Base-by-base conservation (phyloP, 2,329 filamentous ascomycete species). In the Penicillium oxalicum region DNA sequence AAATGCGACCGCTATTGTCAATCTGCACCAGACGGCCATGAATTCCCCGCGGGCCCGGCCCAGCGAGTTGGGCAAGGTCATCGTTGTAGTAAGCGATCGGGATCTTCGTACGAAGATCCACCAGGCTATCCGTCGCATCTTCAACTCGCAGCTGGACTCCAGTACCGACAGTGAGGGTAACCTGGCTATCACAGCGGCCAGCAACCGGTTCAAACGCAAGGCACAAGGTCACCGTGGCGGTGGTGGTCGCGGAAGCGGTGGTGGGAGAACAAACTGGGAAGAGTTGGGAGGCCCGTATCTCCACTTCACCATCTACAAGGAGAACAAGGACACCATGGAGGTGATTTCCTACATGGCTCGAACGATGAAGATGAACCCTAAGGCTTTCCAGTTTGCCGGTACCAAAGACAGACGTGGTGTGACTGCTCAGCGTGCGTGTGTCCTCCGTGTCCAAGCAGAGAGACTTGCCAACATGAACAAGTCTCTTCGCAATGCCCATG, bases 291-390 rank as follows among this genome's bases (percentile, higher is more conserved):
- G 87, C 13, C 85, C 90, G 42, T 93, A 88, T 66, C 74, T 95
- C 11, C 90, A 95, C 67, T 95, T 95, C 67, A 91, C 88, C 0
- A 76, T 96, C 44, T 94, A 91, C 79, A 96, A 96, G 72, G 91
- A 95, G 72, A 96, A 96, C 72, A 91, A 91, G 64, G 91, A 96
- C 65, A 96, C 91, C 1, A 94, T 95, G 87, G 91, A 96, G 60
- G 85, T 88, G 0, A 77, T 94, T 45, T 84, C 82, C 45, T 88
- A 86, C 61, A 78, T 96, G 36, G 81, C 84, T 1, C 85, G 85
- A 38, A 79, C 86, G 55, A 71, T 95, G 54, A 87, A 85, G 63
- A 75, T 87, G 55, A 78, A 78, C 36, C 64, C 77, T 3, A 90
- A 87, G 65, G 77, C 80, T 26, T 87, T 91, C 58, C 78, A 82